Percentiles rank a stretch among this genome's conserved stretches.
Evolutionary conservation across 169 alveolate species (phyloP).

Genomic region (Eimeria maxima): DNA sequence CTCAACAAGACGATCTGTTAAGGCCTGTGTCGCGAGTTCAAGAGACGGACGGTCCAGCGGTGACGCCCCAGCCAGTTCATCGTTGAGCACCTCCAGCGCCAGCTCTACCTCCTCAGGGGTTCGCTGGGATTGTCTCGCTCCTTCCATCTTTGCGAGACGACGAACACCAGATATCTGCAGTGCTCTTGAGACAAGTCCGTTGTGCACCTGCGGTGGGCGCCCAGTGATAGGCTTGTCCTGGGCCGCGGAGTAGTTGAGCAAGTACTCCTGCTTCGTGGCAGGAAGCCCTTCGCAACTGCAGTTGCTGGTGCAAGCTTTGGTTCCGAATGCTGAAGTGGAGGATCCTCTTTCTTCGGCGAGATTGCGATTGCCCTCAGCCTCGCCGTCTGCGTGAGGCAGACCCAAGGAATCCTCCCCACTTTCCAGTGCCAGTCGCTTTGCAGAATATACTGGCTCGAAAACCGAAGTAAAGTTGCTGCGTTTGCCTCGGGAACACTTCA

Average conservation of each 20-base stretch:
- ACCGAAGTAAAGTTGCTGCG: background rate
- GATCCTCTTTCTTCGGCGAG: background rate
- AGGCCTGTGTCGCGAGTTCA: conserved; percentile 76
- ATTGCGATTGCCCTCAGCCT: background rate
- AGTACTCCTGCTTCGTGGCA: background rate
- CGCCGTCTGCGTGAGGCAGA: background rate
- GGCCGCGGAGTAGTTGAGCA: background rate
- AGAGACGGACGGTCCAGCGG: conserved; percentile 81
- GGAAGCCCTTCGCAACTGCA: background rate
- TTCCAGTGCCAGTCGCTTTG: conserved; percentile 50
- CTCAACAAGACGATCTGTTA: conserved; percentile 75
- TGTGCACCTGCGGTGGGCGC: background rate
- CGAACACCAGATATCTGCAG: background rate
- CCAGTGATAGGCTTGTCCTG: background rate
- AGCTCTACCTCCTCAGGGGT: conserved; percentile 80
- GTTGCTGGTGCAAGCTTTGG: background rate
- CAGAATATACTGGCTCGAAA: background rate
- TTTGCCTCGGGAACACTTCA: background rate
- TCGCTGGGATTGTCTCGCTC: conserved; percentile 54
- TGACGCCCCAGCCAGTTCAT: conserved; percentile 82
- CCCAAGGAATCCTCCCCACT: conserved; percentile 2
- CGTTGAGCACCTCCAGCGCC: conserved; percentile 78
- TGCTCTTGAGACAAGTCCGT: background rate
- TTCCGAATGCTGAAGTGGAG: background rate
- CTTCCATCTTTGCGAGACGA: conserved; percentile 35